phyloP scores from a whole-genome alignment of 495 filamentous ascomycete species.

The Neurospora sp. region DNA sequence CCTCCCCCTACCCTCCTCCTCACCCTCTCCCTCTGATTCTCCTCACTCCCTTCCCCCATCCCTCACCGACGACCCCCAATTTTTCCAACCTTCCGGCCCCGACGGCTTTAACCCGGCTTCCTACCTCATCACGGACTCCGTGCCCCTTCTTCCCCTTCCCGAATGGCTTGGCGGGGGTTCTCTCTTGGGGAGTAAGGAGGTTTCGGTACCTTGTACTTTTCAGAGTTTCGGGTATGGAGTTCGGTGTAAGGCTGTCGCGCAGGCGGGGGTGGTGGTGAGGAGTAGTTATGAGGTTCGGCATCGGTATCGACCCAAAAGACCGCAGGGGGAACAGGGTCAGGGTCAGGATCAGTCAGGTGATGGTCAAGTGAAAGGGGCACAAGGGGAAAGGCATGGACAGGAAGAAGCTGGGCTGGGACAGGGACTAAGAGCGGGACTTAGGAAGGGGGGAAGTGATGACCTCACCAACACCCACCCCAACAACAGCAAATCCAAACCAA shows the following conservation, averaged over 20 bases:
- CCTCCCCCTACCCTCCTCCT: constrained; percentile 20
- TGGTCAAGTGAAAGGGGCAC: no score
- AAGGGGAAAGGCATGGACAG: not conserved
- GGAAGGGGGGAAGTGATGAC: no score
- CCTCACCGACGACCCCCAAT: constrained; percentile 26
- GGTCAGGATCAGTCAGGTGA: no score
- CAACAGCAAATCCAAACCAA: not conserved
- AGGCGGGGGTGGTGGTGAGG: constrained; percentile 22
- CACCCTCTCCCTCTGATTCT: constrained; percentile 14
- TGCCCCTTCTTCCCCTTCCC: constrained; percentile 24
- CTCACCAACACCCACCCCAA: not conserved
- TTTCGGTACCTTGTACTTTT: constrained; percentile 24
- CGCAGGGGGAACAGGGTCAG: no score
- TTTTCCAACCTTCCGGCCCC: constrained; percentile 3
- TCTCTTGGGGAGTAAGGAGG: constrained; percentile 18
- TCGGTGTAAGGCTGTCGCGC: constrained; percentile 20
- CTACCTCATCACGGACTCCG: constrained; percentile 26
- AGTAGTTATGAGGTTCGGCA: constrained; percentile 26
- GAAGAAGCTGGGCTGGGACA: not conserved
- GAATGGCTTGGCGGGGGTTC: constrained; percentile 14
- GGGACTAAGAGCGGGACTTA: no score
- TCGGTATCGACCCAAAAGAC: no score
- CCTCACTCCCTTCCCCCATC: constrained; percentile 3
- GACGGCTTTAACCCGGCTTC: constrained; percentile 18
- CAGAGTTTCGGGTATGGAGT: constrained; percentile 24